Conservation (phyloP, 495 filamentous ascomycete genomes). For the Antarctomyces pellizariae region DNA sequence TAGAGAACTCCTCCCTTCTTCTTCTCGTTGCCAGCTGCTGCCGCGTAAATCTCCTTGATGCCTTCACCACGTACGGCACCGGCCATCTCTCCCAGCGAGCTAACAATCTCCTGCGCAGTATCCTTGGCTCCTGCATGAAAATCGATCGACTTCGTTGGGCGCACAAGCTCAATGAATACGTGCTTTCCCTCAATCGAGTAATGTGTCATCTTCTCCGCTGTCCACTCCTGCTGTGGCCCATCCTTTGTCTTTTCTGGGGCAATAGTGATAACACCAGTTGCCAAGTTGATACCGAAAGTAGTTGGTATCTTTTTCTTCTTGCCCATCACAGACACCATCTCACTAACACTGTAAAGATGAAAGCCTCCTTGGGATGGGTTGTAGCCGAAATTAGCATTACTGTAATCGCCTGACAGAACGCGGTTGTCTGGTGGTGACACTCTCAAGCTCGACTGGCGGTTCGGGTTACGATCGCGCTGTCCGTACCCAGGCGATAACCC, state of each 20-base stretch:
- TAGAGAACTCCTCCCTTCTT: constrained; percentile 78
- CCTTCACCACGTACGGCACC: constrained; percentile 68
- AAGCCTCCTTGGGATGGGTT: constrained; percentile 47
- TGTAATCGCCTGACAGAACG: too few species aligned
- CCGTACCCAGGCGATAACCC: too few species aligned
- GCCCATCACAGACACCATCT: constrained; percentile 84
- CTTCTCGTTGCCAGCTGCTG: constrained; percentile 35
- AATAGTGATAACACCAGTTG: constrained; percentile 73
- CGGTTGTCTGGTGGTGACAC: constrained; percentile 7
- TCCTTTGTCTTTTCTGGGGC: constrained; percentile 61
- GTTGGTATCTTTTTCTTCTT: constrained; percentile 96
- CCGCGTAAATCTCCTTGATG: constrained; percentile 65
- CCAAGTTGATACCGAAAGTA: constrained; percentile 70
- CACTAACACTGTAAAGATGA: constrained; percentile 86
- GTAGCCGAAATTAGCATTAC: too few species aligned
- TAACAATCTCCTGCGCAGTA: constrained; percentile 79
- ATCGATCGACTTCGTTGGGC: constrained; percentile 80
- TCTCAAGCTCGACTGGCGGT: too few species aligned
- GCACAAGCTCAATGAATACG: constrained; percentile 80
- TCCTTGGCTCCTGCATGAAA: constrained; percentile 96
- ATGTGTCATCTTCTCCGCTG: constrained; percentile 72
- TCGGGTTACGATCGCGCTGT: too few species aligned
- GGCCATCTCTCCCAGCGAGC: constrained; percentile 68
- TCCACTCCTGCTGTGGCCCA: constrained; percentile 76
- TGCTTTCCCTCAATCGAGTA: constrained; percentile 97